phyloP scores from a whole-genome alignment of 148 eudicot genomes.

The Chenopodium suecicum region DNA sequence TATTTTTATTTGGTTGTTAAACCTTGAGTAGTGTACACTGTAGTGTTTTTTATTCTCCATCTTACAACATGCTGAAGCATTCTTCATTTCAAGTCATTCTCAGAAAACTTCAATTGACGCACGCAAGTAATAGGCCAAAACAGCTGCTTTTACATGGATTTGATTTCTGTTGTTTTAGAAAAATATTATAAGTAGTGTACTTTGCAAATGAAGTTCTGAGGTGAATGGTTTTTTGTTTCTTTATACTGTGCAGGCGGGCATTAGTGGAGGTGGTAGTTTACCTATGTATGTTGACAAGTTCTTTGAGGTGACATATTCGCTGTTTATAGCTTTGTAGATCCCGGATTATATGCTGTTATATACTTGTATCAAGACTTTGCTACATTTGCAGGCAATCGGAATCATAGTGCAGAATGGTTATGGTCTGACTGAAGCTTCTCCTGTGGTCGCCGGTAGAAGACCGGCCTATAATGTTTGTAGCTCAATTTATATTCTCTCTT shows the following conservation, averaged over 20 bases:
- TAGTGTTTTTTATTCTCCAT: no score
- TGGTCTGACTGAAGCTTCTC: conserved; percentile 90
- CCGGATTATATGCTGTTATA: background rate
- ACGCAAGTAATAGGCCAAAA: background rate
- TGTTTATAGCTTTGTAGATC: conserved; percentile 11
- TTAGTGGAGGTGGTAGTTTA: conserved; percentile 96
- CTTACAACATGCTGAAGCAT: background rate
- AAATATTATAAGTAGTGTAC: background rate
- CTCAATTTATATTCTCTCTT: conserved; percentile 3
- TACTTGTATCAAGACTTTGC: background rate
- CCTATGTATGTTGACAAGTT: conserved; percentile 82
- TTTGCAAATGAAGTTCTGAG: background rate
- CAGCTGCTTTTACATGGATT: background rate
- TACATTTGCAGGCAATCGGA: conserved; percentile 65
- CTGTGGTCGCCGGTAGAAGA: conserved; percentile 71
- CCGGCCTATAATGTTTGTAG: conserved; percentile 64
- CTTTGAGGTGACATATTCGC: conserved; percentile 66
- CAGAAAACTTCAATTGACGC: background rate
- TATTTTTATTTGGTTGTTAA: background rate
- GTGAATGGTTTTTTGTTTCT: conserved; percentile 11
- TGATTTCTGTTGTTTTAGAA: background rate
- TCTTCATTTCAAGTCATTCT: background rate
- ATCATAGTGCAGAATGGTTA: conserved; percentile 79
- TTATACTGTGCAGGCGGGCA: conserved; percentile 64
- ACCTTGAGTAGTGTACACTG: background rate